Conservation (phyloP, 768 basidiomycete species). For the Suillus hirtellus region DNA sequence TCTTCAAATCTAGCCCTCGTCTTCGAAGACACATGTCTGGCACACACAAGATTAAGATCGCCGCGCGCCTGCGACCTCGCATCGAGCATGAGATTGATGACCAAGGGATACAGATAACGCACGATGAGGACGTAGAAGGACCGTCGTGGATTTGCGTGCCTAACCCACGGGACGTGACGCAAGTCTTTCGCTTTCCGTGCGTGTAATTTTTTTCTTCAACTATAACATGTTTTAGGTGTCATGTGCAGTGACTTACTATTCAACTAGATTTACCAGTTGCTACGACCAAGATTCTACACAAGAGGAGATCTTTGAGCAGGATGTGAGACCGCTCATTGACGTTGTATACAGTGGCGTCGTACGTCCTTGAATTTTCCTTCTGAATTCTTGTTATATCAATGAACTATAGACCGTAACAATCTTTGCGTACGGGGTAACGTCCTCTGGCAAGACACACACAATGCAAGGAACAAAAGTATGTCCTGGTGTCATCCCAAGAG, state of each 20-base stretch:
- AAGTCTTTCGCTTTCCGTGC: constrained; percentile 80
- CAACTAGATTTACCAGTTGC: constrained; percentile 66
- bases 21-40: constrained; percentile 7
- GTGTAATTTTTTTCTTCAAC: constrained; percentile 21
- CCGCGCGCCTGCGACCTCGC: constrained; percentile 69
- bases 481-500: constrained; percentile 86
- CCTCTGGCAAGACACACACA: constrained; percentile 89
- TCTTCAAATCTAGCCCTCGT: not conserved
- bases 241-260: constrained; percentile 10
- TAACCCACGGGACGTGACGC: constrained; percentile 67
- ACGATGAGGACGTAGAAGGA: constrained; percentile 33
- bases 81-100: constrained; percentile 64
- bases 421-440: constrained; percentile 90
- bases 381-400: not conserved
- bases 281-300: constrained; percentile 72
- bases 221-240: constrained; percentile 8
- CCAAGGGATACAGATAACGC: constrained; percentile 54
- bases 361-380: constrained; percentile 27
- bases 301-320: constrained; percentile 73
- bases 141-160: constrained; percentile 59
- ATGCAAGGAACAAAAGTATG: constrained; percentile 79
- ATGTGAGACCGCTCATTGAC: constrained; percentile 78
- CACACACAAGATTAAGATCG: constrained; percentile 64
- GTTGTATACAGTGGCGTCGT: constrained; percentile 77
- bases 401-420: constrained; percentile 71